These are phyloP conservation scores for Suillus placidus DNA, from an alignment of 768 basidiomycete genomes.

Conservation along the genomic window DNA sequence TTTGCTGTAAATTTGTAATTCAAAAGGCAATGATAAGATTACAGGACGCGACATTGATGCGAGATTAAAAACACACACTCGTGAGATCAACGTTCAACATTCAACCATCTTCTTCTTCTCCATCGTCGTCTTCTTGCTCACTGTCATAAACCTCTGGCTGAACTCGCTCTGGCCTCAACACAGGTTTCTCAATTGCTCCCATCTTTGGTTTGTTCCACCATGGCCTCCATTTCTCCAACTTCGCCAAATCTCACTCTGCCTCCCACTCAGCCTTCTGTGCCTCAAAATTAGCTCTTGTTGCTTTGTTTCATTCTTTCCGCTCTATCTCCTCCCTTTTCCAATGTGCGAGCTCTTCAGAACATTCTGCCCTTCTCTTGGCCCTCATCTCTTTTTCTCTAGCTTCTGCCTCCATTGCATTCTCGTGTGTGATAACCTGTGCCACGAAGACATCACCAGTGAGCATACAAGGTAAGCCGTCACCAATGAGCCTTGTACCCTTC, in stretches of 20 bases:
- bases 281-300: slow-evolving; percentile 7
- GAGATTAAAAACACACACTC: no score
- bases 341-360: slow-evolving; percentile 10
- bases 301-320: slow-evolving; percentile 15
- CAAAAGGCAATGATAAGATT: no score
- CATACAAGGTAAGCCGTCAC: no score
- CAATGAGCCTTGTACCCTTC: slow-evolving; percentile 2
- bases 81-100: no score
- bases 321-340: slow-evolving; percentile 21
- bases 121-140: background rate
- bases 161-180: slow-evolving; percentile 5
- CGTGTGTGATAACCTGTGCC: slow-evolving; percentile 14
- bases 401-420: slow-evolving; percentile 7
- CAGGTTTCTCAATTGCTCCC: slow-evolving; percentile 11
- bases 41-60: no score
- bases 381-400: slow-evolving; percentile 5
- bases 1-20: background rate
- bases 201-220: slow-evolving; percentile 23
- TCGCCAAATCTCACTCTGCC: slow-evolving; percentile 17
- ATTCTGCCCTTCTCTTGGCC: slow-evolving; percentile 11
- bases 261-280: slow-evolving; percentile 18
- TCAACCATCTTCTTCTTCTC: background rate
- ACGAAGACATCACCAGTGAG: no score
- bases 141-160: background rate
- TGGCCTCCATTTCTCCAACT: no score